Evolutionary conservation across 345 rosid species (phyloP).

Genomic region (Noccaea bulbosa): DNA sequence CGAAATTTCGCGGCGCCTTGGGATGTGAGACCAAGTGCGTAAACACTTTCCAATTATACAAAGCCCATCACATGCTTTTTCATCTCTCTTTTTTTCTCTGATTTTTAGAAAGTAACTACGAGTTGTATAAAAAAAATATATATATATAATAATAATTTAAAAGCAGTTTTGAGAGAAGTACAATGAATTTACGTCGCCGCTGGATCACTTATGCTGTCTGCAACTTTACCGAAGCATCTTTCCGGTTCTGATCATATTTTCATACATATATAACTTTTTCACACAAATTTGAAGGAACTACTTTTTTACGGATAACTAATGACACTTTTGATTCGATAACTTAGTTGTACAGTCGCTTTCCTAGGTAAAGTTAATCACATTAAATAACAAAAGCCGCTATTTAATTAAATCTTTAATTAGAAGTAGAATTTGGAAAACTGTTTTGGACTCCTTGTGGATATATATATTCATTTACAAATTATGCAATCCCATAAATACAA

Average conservation of each 20-base stretch:
- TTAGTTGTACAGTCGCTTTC: conserved; percentile 29
- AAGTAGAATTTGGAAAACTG: background rate
- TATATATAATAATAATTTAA: too few species aligned
- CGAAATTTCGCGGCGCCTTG: conserved; percentile 38
- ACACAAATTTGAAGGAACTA: background rate
- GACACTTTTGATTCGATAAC: conserved; percentile 23
- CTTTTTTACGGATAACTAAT: background rate
- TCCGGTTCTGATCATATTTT: background rate
- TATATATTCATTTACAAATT: background rate
- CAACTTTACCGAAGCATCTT: conserved; percentile 31
- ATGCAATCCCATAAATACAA: background rate
- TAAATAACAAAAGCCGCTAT: background rate
- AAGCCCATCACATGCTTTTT: conserved; percentile 14
- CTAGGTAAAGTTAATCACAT: conserved; percentile 21
- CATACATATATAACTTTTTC: background rate
- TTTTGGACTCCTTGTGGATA: background rate
- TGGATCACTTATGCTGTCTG: conserved; percentile 14
- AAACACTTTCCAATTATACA: conserved; percentile 27
- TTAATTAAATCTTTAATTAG: background rate
- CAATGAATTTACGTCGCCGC: conserved; percentile 26
- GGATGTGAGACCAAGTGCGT: conserved; percentile 15
- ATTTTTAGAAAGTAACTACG: background rate
- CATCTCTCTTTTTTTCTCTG: background rate
- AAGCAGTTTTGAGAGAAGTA: conserved; percentile 14
- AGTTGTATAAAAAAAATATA: too few species aligned